Evolutionary conservation across 345 rosid genomes (phyloP).

Genomic region (Syzygium jambos): DNA sequence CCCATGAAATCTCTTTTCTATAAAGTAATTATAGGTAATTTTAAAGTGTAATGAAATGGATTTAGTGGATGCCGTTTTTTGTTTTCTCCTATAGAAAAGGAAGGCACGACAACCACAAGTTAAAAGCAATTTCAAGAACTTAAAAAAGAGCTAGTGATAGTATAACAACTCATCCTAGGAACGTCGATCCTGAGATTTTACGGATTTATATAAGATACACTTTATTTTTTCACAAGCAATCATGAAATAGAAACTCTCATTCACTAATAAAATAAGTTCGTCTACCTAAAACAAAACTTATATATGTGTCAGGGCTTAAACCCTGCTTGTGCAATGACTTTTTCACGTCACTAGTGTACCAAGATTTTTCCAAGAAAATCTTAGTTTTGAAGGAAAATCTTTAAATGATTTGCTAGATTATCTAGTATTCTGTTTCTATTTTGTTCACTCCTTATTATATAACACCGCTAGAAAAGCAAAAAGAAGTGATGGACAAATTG

Average conservation of each 20-base stretch:
- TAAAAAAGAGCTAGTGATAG: not conserved
- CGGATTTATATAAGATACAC: not conserved
- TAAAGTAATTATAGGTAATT: not conserved
- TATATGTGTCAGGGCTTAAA: not conserved
- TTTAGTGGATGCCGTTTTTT: not conserved
- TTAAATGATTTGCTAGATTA: not conserved
- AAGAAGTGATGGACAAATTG: not conserved
- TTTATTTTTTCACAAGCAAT: not conserved
- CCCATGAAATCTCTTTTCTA: not conserved
- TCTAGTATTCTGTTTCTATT: not conserved
- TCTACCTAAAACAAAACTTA: not conserved
- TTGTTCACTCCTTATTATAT: not conserved
- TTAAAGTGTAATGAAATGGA: not conserved
- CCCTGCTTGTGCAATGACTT: not conserved
- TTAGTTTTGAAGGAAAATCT: not conserved
- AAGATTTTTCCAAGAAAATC: not conserved
- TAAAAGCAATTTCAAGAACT: not conserved
- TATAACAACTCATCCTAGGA: not conserved
- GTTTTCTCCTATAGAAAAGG: not conserved
- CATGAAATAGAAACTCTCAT: not conserved
- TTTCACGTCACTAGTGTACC: not conserved
- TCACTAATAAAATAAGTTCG: not conserved
- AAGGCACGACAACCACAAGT: not conserved
- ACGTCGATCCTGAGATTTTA: not conserved
- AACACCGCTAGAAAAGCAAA: not conserved